These are phyloP conservation scores for Fusarium protoensiforme DNA, from an alignment of 2,329 filamentous ascomycete species.

Conservation along the genomic window DNA sequence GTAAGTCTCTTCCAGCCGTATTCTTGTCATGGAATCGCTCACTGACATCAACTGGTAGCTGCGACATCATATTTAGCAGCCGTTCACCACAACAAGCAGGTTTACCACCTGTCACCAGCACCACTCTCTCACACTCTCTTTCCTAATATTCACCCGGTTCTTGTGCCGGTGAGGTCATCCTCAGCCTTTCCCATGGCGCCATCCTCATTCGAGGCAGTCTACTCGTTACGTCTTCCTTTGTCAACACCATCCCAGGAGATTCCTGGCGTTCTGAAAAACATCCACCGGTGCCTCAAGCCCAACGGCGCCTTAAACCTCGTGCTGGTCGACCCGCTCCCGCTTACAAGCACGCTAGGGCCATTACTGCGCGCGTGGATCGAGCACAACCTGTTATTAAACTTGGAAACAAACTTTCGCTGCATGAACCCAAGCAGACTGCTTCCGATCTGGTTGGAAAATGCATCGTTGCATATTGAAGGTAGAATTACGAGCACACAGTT, in stretches of 20 bases:
- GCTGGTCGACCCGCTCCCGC: slow-evolving; percentile 71
- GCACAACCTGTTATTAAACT: slow-evolving; percentile 66
- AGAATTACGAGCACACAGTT: slow-evolving; percentile 59
- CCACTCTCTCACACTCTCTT: slow-evolving; percentile 45
- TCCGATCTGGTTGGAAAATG: slow-evolving; percentile 67
- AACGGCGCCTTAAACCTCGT: slow-evolving; percentile 68
- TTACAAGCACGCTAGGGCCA: slow-evolving; percentile 65
- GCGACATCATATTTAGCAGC: slow-evolving; percentile 27
- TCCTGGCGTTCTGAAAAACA: slow-evolving; percentile 65
- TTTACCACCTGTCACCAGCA: slow-evolving; percentile 28
- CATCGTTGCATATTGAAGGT: slow-evolving; percentile 59
- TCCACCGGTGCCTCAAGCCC: slow-evolving; percentile 66
- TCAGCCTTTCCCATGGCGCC: slow-evolving; percentile 52
- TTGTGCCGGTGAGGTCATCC: slow-evolving; percentile 52
- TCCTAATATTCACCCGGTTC: slow-evolving; percentile 54
- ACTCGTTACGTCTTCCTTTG: slow-evolving; percentile 66
- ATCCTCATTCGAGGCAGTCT: slow-evolving; percentile 59
- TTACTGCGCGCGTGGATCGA: slow-evolving; percentile 70
- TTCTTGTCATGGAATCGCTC: neutral
- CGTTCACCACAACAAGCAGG: slow-evolving; percentile 20
- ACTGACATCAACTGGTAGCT: slow-evolving; percentile 5
- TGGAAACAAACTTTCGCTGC: slow-evolving; percentile 69
- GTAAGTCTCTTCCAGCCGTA: neutral
- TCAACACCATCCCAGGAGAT: slow-evolving; percentile 67
- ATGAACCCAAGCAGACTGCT: slow-evolving; percentile 68